Percentiles rank a stretch among this genome's conserved stretches.
Conservation (phyloP, 768 basidiomycete genomes). For the Podaxis sp. region DNA sequence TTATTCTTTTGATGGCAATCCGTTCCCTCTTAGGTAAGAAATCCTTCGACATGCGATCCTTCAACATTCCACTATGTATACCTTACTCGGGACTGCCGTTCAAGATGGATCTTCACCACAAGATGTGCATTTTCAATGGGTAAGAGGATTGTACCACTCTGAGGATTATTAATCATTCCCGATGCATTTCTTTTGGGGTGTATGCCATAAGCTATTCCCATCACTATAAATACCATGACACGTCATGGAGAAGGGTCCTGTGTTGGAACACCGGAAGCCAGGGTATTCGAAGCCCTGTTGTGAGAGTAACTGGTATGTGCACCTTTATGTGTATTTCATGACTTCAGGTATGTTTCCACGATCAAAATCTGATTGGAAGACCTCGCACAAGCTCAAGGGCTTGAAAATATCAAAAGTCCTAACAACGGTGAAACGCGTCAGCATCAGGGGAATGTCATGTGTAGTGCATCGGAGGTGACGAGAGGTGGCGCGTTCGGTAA, state of each 20-base stretch:
- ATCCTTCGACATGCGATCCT: neutral
- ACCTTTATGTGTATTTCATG: neutral
- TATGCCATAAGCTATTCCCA: neutral
- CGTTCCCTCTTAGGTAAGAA: neutral
- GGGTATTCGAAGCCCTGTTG: neutral
- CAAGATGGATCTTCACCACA: no score
- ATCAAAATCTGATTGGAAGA: no score
- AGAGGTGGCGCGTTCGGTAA: neutral
- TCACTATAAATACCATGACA: neutral
- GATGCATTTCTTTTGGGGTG: neutral
- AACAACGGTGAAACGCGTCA: no score
- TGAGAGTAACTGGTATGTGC: neutral
- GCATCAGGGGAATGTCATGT: no score
- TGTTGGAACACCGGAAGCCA: neutral
- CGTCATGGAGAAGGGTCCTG: neutral
- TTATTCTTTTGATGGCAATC: conserved; percentile 10
- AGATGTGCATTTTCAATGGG: neutral
- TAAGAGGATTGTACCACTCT: neutral
- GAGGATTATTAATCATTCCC: neutral
- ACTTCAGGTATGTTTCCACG: neutral
- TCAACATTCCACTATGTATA: no score
- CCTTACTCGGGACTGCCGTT: no score
- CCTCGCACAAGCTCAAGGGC: no score
- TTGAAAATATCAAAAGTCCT: no score
- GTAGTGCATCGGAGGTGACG: no score